These are phyloP conservation scores for Aspergillus fructus DNA, from an alignment of 2,329 filamentous ascomycete genomes.

Conservation along the genomic window DNA sequence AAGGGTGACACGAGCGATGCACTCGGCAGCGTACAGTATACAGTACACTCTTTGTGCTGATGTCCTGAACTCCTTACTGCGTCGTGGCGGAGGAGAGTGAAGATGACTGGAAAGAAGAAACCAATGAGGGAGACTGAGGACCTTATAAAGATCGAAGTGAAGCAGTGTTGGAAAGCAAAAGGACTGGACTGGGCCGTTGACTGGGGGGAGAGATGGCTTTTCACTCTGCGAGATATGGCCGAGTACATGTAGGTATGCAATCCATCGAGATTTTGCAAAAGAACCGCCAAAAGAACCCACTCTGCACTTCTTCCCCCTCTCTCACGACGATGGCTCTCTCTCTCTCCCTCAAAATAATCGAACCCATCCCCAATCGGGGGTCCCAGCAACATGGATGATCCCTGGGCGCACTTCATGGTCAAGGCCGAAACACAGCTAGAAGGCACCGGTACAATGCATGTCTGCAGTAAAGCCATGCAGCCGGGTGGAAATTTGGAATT, in stretches of 20 bases:
- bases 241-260: not conserved
- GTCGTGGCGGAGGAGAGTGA: not conserved
- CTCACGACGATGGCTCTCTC: not conserved
- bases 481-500: slow-evolving; percentile 18
- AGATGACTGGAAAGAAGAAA: slow-evolving; percentile 2
- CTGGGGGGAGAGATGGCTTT: slow-evolving; percentile 11
- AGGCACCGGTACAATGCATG: slow-evolving; percentile 19
- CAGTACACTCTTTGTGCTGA: not conserved
- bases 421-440: slow-evolving; percentile 24
- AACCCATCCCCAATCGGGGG: slow-evolving; percentile 15
- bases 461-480: slow-evolving; percentile 20
- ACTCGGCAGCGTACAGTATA: not conserved
- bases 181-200: slow-evolving; percentile 11
- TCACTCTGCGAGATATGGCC: slow-evolving; percentile 12
- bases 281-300: slow-evolving; percentile 10
- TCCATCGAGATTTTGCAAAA: slow-evolving; percentile 21
- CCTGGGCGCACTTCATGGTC: slow-evolving; percentile 23
- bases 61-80: no score
- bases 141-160: slow-evolving; percentile 14
- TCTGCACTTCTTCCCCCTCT: slow-evolving; percentile 1
- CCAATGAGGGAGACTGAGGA: slow-evolving; percentile 13
- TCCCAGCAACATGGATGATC: slow-evolving; percentile 25
- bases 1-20: slow-evolving; percentile 18
- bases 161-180: not conserved
- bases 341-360: slow-evolving; percentile 5